These are phyloP conservation scores for Dinochytrium kinnereticum DNA, from an alignment of 371 early-diverging fungal species.

Conservation along the genomic window DNA sequence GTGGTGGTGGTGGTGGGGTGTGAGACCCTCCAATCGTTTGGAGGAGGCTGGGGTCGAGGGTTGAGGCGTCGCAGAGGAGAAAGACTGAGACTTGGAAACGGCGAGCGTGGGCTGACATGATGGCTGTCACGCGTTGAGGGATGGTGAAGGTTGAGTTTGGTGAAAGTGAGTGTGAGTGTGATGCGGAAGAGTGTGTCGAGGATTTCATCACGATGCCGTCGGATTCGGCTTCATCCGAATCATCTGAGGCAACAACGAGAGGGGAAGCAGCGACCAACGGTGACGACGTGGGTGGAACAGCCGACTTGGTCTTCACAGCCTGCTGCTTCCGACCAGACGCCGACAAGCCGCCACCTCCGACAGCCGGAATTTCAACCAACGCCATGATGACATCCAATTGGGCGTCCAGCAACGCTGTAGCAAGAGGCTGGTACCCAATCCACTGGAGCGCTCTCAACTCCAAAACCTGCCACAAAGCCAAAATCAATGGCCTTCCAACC, in stretches of 20 bases:
- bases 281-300: background rate
- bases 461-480: slow-evolving; percentile 62
- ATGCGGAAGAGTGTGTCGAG: too few species aligned
- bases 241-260: background rate
- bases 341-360: slow-evolving; percentile 1
- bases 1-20: too few species aligned
- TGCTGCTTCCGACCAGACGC: too few species aligned
- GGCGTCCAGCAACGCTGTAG: slow-evolving; percentile 46
- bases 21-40: background rate
- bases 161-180: too few species aligned
- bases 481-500: slow-evolving; percentile 55
- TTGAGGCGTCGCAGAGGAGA: slow-evolving; percentile 52
- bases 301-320: background rate
- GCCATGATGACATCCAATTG: slow-evolving; percentile 49
- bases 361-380: slow-evolving; percentile 33
- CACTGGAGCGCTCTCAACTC: slow-evolving; percentile 55
- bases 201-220: slow-evolving; percentile 19
- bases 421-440: slow-evolving; percentile 49
- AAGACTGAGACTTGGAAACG: slow-evolving; percentile 54
- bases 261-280: too few species aligned
- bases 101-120: slow-evolving; percentile 38
- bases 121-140: slow-evolving; percentile 11
- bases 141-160: too few species aligned
- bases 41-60: slow-evolving; percentile 37
- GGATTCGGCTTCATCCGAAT: slow-evolving; percentile 8